These are phyloP conservation scores for Fusarium palustre DNA, from an alignment of 2,329 filamentous ascomycete species.

Conservation along the genomic window DNA sequence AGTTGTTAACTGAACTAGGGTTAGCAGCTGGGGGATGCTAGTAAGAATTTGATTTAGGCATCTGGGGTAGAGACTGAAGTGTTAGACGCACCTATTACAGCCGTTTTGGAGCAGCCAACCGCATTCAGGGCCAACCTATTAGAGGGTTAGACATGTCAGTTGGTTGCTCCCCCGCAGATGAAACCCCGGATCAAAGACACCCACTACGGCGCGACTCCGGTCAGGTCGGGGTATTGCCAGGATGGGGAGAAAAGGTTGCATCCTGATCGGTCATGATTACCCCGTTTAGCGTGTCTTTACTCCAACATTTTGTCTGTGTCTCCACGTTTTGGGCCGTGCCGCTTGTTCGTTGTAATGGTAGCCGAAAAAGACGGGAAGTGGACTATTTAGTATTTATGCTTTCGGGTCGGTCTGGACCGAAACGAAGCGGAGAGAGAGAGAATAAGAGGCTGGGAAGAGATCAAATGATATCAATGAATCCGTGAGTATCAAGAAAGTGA, in stretches of 20 bases:
- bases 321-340: conserved; percentile 18
- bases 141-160: background rate
- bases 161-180: conserved; percentile 20
- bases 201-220: conserved; percentile 42
- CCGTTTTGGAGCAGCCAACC: background rate
- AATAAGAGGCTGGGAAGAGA: background rate
- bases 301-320: conserved; percentile 22
- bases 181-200: conserved; percentile 34
- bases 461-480: no score
- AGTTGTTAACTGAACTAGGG: conserved; percentile 1
- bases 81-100: conserved; percentile 40
- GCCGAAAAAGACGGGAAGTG: conserved; percentile 4
- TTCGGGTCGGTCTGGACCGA: background rate
- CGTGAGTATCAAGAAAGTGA: background rate
- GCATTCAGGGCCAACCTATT: background rate
- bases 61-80: conserved; percentile 30
- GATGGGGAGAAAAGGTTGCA: conserved; percentile 25
- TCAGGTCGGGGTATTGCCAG: conserved; percentile 31
- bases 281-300: conserved; percentile 30
- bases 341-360: background rate
- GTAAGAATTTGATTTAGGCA: conserved; percentile 33
- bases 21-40: conserved; percentile 7
- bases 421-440: background rate
- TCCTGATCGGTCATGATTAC: conserved; percentile 37
- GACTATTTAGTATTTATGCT: background rate